These are phyloP conservation scores for Aegilops sharonensis DNA, from an alignment of 176 grass and related monocot species.

Conservation along the genomic window DNA sequence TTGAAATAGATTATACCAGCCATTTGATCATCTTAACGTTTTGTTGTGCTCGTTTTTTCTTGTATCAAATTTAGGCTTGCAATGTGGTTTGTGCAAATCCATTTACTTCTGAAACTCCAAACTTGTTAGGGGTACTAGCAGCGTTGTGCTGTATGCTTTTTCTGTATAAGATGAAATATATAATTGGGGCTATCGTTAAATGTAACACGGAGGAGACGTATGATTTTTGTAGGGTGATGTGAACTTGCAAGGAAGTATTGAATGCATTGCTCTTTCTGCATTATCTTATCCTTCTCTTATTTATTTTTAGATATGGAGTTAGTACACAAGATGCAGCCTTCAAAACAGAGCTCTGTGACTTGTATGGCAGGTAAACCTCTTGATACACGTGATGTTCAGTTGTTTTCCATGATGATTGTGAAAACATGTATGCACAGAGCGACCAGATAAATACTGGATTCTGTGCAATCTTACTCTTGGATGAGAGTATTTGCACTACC, in stretches of 20 bases:
- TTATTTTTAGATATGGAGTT: conserved; percentile 73
- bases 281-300: conserved; percentile 26
- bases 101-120: background rate
- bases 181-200: background rate
- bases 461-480: background rate
- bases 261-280: background rate
- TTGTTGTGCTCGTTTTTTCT: background rate
- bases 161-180: background rate
- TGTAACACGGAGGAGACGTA: background rate
- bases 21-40: background rate
- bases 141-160: background rate
- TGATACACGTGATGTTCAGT: background rate
- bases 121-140: background rate
- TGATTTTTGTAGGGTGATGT: background rate
- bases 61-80: background rate
- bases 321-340: conserved; percentile 81
- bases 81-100: background rate
- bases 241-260: background rate
- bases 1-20: too few species aligned
- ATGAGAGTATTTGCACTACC: background rate
- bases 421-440: background rate
- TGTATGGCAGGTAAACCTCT: conserved; percentile 69
- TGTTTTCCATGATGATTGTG: conserved; percentile 8
- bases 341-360: conserved; percentile 85
- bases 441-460: background rate